Evolutionary conservation across 345 rosid genomes (phyloP).

Genomic region (Eucalyptus shirleyi): DNA sequence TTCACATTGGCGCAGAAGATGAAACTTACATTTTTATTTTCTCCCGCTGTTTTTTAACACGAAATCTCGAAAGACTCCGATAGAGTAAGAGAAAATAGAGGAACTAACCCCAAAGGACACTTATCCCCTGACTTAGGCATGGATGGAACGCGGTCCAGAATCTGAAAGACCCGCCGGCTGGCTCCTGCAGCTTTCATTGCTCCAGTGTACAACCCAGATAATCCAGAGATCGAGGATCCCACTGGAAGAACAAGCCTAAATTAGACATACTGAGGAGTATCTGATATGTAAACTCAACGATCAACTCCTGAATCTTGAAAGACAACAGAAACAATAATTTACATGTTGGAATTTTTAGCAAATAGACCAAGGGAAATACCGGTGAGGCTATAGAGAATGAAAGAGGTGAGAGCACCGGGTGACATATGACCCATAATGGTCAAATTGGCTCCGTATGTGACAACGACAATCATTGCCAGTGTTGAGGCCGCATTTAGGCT

Average conservation of each 20-base stretch:
- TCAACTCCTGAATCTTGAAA: background rate
- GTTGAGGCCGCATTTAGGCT: conserved; percentile 86
- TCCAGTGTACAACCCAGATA: conserved; percentile 64
- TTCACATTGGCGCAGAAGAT: background rate
- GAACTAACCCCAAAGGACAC: conserved; percentile 62
- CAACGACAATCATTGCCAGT: conserved; percentile 57
- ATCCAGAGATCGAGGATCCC: conserved; percentile 70
- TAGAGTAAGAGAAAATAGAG: background rate
- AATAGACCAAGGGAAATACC: conserved; percentile 19
- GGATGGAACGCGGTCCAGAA: conserved; percentile 68
- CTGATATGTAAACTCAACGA: background rate
- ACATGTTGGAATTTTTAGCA: background rate
- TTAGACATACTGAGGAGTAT: background rate
- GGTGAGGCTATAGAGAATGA: conserved; percentile 89
- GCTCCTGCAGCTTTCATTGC: conserved; percentile 99
- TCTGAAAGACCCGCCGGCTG: conserved; percentile 84
- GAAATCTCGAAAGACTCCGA: background rate
- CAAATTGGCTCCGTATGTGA: conserved; percentile 73
- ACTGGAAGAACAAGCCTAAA: conserved; percentile 28
- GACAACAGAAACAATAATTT: background rate
- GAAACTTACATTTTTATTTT: background rate
- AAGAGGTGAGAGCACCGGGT: conserved; percentile 79
- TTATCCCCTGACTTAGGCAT: conserved; percentile 70
- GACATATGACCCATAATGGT: conserved; percentile 80
- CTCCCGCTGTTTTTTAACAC: background rate